Evolutionary conservation across 139 green algal genomes (phyloP), one percentile per base, ranked within the genome.

Genomic region (Chlamydomonas schloesseri): DNA sequence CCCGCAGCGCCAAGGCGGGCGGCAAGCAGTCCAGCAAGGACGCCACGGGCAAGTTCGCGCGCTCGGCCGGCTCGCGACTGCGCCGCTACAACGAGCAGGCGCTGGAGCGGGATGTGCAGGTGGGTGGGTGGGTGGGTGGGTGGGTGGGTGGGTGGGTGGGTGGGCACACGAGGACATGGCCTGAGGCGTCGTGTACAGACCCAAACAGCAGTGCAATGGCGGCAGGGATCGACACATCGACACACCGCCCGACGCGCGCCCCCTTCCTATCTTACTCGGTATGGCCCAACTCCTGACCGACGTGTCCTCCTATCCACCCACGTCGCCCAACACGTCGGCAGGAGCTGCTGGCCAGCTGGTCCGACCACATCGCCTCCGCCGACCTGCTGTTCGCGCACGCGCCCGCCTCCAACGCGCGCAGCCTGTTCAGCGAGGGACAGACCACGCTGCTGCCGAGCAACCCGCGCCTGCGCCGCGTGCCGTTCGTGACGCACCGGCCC

Each of bases 21-120:
- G 96, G 97, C 69, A 93, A 95, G 89, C 97, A 99, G 92, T 96
- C 95, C 26, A 89, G 62, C 70, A 97, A 98, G 90, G 91, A 99
- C 89, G 93, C 91, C 33, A 95, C 88, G 29, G 96, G 96, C 62
- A 98, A 98, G 88, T 95, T 90, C 73, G 93, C 93, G 6, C 90
- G 94, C 34, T 98, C 95, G 6, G 97, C 96, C 28, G 97, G 97
- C 33, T 95, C 94, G 6, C 82, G 86, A 24, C 92, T 99, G 60
- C 91, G 97, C 1, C 92, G 96, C 9, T 92, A 98, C 90, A 99
- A 99, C 88, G 97, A 99, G 90, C 31, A 36, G 26, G 90, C 90
- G 13, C 90, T 98, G 68, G 85, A 90, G 50, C 71, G 72, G 0
- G 95, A 98, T 42, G 93, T 97, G 33, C 62, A 77, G 42, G 42